Evolutionary conservation across 129 eudicot species (phyloP), one percentile per base, ranked within the genome.

Genomic region (Rutidosis leptorrhynchoides): DNA sequence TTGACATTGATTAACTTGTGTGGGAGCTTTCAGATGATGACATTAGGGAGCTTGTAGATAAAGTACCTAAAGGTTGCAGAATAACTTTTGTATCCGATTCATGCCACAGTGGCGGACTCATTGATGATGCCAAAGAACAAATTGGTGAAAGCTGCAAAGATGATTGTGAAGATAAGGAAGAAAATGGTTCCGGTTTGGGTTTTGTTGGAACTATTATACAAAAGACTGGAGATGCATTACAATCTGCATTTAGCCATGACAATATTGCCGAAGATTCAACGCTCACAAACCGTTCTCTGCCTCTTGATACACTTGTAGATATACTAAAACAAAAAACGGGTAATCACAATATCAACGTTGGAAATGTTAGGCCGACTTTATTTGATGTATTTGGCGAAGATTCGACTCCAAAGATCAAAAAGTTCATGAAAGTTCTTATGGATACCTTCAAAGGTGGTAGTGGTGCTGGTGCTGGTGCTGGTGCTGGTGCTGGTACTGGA

Each of bases 91-190:
- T 91, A 33, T 87, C 97, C 7, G 96, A 91, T 61, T 91, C 97
- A 30, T 91, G 97, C 69, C 96, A 87, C 73, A 91, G 97, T 62
- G 96, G 97, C n/a, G 97, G 97, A 23, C 90, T 91, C 26, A 83
- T 91, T 37, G 86, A 87, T 78, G 81, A 91, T 25, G 96, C 79
- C 22, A 88, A 80, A 58, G 96, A 91, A 64, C 96, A 91, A 67
- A 85, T 91, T 21, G 97, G 97, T 16, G 90, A 89, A 19, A 67
- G 71, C 67, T 65, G 57, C 73, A 78, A 70, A 8, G 67, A 64
- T 3, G 59, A 77, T 16, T n/a, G 72, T 1, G 30, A 49, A 28
- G 51, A 32, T 6, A 65, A 77, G 24, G 77, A 52, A 7, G 14
- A 16, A 2, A 14, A 52, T 0, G 75, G 48, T 1, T 79, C 83